Base-by-base conservation (phyloP, 495 filamentous ascomycete genomes). In the Sporormia fimetaria region DNA sequence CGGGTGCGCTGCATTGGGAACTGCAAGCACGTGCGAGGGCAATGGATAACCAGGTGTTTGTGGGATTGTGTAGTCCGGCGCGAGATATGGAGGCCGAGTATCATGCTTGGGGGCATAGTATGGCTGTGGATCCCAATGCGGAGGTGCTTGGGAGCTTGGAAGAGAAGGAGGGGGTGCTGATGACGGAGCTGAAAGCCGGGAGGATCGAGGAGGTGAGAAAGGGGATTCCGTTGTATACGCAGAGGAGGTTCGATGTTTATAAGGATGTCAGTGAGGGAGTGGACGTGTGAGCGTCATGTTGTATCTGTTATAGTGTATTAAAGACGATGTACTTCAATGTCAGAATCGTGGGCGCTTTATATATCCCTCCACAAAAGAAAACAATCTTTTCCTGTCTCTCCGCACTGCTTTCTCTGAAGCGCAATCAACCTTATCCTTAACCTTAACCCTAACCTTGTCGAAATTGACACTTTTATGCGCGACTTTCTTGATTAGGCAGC, bases 171-270 rank as follows among this genome's bases (percentile, higher is more conserved):
- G 73, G 71, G 25, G 80, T 83, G 44, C 71, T 94, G 12, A 75
- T 76, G 63, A 82, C 76, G 30, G 82, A 87, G 33, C 56, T 96
- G 63, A 67, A 70, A 23, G 73, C 71, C 16, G 78, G 72, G 28
- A 71, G 66, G 56, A 86, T 99, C 51, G 71, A 78, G 57, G 75
- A 79, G 62, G 75, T 76, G 33, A 73, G 92, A 59, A 83, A 74
- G 61, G 77, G 80, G 12, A 94, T 96, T 57, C 90, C 92, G 17
- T 67, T 96, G 21, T 70, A 75, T 52, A 71, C 66, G 20, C 92
- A 99, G 76, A 71, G 88, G 46, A 67, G 92, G 50, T 96, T 92
- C 61, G 90, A 99, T 64, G 76, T 99, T 17, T 99, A 99, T 63
- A 81, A 83, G 10, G 88, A 99, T 73, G 75, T 99, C 20, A 83